Base-by-base conservation (phyloP, 495 filamentous ascomycete species). In the Trichocladium uniseriatum region DNA sequence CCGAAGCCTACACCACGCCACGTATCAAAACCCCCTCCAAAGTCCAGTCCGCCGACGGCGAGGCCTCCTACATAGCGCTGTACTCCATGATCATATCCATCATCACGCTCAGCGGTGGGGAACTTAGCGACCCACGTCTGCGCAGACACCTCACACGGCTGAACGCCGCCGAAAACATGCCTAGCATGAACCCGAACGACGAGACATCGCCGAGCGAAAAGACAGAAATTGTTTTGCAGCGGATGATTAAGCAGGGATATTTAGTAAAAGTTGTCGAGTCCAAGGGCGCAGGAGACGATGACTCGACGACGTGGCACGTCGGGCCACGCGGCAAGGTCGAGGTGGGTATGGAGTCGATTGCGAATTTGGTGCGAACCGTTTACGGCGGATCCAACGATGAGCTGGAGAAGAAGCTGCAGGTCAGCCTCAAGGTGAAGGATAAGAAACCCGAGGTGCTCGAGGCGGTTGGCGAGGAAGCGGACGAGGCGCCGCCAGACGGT, bases 271-370 rank as follows among this genome's bases (percentile, higher is more conserved):
- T 80, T n/a, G 74, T 78, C 40, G 84, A 89, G 44, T 70, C 72
- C 60, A 77, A 77, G 29, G 31, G 34, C 1, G 49, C 38, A 5
- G 72, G 71, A 1, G 83, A 81, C n/a, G 85, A 89, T 18, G 87
- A 94, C 49, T 64, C 75, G 5, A 75, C 87, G 9, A 86, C 84
- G 43, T 95, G 81, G 69, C 77, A 84, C 49, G 75, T 94, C 21
- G 89, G 89, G 3, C 83, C 87, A 27, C 74, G 92, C 29, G 92
- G 89, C 13, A 95, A 87, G 68, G 70, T 87, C 11, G 92, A 98
- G 62, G 82, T 98, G 28, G 84, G 82, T 2, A 77, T 79, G 45
- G 72, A 77, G 27, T 84, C 81, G 13, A 82, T 94, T 27, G 78
- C 80, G 13, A 79, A 78, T 2, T 58, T 97, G 43, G 79, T 91